Evolutionary conservation across 495 filamentous ascomycete species (phyloP), one percentile per base, ranked within the genome.

Genomic region (Penicillium paradoxum): DNA sequence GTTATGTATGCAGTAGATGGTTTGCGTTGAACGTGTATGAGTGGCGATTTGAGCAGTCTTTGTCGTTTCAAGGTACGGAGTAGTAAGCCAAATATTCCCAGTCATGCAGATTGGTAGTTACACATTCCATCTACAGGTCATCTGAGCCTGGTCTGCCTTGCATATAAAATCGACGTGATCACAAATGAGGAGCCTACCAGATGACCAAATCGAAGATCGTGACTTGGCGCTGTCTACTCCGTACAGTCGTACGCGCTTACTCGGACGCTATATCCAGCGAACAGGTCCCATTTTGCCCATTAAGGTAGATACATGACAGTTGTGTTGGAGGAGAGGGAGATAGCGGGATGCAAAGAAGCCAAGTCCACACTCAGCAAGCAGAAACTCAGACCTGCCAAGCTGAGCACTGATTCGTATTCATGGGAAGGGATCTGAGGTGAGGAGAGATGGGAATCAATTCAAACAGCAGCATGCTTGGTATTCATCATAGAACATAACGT

Each of bases 271-370:
- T 29, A 40, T 61, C 45, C 41, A 58, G 57, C 51, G 51, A 66
- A 53, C 63, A 59, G 50, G 49, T 67, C 59, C 57, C 57, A 62
- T 66, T 68, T 67, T 65, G 54, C 59, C 67, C 63, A 67, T 63
- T 67, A 68, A 59, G 51, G 49, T 67, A 72, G 56, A 52, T 69
- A 66, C 63, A 70, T 58, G 54, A 64, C 34, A 67, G 57, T 65
- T 57, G 54, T 59, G 51, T 58, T 58, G 49, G 49, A 42, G 49
- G 33, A 48, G 25, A 52, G 29, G 40, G 14, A 55, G 48, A 42
- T 33, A 38, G 13, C 14, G 21, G 45, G 45, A 46, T 45, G 50
- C 38, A 54, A 46, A 36, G 22, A 30, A 58, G 42, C 25, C 43
- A 54, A 50, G 45, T 29, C 41, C 46, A 40, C 29, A 58, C 40